Percentiles rank a stretch among this genome's conserved stretches.
These are phyloP conservation scores for Debaryomyces castellii DNA, from an alignment of 805 yeast genomes.

Conservation along the genomic window DNA sequence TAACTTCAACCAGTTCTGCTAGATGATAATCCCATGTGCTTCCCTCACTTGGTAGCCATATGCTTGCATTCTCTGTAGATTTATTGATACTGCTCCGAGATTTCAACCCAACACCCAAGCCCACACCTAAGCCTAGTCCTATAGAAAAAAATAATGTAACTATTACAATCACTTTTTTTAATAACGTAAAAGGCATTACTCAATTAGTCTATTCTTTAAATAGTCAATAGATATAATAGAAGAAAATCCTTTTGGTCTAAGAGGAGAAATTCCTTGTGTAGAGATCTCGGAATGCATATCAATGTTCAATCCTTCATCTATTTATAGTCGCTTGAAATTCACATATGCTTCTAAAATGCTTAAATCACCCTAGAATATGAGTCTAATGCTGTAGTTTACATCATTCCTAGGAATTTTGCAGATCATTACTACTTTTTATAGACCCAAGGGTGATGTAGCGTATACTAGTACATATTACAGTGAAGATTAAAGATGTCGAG, in stretches of 20 bases:
- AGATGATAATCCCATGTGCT: constrained; percentile 22
- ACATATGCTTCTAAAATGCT: no score
- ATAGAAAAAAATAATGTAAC: background rate
- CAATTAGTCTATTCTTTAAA: background rate
- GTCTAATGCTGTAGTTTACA: no score
- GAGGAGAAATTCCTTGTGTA: background rate
- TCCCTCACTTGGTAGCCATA: constrained; percentile 11
- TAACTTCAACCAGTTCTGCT: constrained; percentile 6
- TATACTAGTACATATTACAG: constrained; percentile 7
- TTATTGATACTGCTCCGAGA: background rate
- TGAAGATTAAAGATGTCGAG: constrained; percentile 4
- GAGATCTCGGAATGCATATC: background rate
- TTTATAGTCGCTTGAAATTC: background rate
- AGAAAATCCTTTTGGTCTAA: no score
- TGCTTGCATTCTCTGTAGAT: no score
- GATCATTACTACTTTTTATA: constrained; percentile 3
- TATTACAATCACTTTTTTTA: background rate
- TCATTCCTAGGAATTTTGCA: background rate
- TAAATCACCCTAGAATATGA: no score
- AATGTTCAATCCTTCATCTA: background rate
- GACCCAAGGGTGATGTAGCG: constrained; percentile 12
- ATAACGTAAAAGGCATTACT: background rate
- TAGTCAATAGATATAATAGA: no score
- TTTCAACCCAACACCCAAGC: constrained; percentile 3
- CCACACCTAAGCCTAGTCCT: constrained; percentile 1